Percentiles rank a stretch among this genome's conserved stretches.
phyloP scores from a whole-genome alignment of 768 basidiomycete genomes.

The Phlegmacium glaucopus region DNA sequence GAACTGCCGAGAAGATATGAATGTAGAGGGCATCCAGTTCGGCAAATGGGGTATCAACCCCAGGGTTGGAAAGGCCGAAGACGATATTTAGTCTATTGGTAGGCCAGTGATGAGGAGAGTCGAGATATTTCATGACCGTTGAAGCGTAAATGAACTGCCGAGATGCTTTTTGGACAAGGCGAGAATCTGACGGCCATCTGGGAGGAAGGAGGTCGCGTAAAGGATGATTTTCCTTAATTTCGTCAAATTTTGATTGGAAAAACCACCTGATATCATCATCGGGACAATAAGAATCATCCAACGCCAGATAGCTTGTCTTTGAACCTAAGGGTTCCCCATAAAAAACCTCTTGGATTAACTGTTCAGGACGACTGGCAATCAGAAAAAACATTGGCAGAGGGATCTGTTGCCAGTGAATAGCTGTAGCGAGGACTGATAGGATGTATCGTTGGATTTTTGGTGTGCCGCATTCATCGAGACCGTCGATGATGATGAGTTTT shows the following conservation, averaged over 20 bases:
- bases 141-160: conserved; percentile 16
- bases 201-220: neutral
- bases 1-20: conserved; percentile 12
- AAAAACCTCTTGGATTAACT: conserved; percentile 12
- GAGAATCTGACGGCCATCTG: conserved; percentile 9
- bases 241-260: conserved; percentile 8
- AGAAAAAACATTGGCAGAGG: conserved; percentile 13
- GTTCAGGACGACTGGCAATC: conserved; percentile 18
- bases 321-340: conserved; percentile 1
- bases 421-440: too few species aligned
- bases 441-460: too few species aligned
- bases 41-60: too few species aligned
- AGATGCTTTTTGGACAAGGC: conserved; percentile 8
- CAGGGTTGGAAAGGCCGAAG: too few species aligned
- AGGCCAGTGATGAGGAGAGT: too few species aligned
- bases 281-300: conserved; percentile 7
- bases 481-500: too few species aligned
- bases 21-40: conserved; percentile 15
- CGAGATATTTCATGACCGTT: too few species aligned
- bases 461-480: too few species aligned
- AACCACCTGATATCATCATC: conserved; percentile 10
- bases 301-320: conserved; percentile 2
- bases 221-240: conserved; percentile 7
- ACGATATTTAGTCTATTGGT: too few species aligned
- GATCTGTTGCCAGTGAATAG: conserved; percentile 1